Evolutionary conservation across 1,139 yeast species (phyloP), one percentile per base, ranked within the genome.

Genomic region (Wickerhamiella infanticola): DNA sequence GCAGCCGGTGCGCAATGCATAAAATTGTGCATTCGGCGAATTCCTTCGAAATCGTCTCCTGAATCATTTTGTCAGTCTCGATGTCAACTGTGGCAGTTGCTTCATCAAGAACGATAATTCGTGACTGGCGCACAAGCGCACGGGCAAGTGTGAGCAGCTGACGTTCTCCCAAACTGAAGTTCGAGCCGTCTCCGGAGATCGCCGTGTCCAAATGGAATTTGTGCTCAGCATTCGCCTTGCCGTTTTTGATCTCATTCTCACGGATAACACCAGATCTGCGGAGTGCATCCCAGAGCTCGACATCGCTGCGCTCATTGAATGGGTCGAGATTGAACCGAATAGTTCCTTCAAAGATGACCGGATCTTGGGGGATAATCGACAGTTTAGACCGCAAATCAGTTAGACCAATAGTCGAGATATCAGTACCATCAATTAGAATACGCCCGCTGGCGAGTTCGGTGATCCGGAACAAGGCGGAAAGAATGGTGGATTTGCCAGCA

Each of bases 1-100:
- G 75, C 60, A 81, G 64, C 57, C 90, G 73, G 58, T 82, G 94
- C 3, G 94, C 93, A 63, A 82, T 80, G 58, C 88, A 80, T 55
- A 82, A 64, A 45, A 81, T 77, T 0, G 93, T 81, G 60, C 88
- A 78, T 43, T 74, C 62, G 6, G 65, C 58, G 57, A 82, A 81
- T 58, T 80, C 86, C 11, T 63, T 64, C 7, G 69, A 66, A 51
- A 81, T 79, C 27, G 84, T 77, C 4, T 64, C 55, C 62, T 82
- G 94, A 54, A 83, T 79, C 58, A 73, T 74, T 41, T 74, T 67
- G 61, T 82, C 93, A 0, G 93, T 81, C 53, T 77, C 83, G 57
- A 78, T 79, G 59, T 82, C 94, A 39, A 82, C 90, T 7, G 82
- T 76, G 0, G 93, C 81, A 0, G 94, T 82, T 13, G 94, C 93